Evolutionary conservation across 148 eudicot genomes (phyloP), one percentile per base, ranked within the genome.

Genomic region (Polygonum aviculare): DNA sequence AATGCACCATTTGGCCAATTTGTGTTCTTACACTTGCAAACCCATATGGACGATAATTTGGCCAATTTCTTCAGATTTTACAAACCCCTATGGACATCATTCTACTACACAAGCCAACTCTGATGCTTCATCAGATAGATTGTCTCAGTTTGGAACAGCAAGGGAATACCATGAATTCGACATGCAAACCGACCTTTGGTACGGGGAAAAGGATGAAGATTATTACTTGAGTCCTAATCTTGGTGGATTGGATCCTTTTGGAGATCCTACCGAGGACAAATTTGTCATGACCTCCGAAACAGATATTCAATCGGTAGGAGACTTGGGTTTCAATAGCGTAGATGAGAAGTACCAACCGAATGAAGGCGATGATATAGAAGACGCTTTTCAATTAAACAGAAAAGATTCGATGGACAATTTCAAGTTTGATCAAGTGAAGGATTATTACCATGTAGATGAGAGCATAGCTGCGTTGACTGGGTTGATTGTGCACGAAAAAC

Each of bases 81-180:
- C 85, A 40, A 95, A 95, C 81, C 99, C 99, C 8, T 95, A 93
- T 77, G 99, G 94, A 47, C 79, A 69, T 71, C 83, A 75, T 38
- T 84, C 90, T 38, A 81, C 85, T 3, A 76, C 83, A 39, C 79
- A 85, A 77, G 84, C 82, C 14, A 83, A 83, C 81, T 95, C 99
- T 14, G 88, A 83, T 54, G 76, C 93, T 75, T 95, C 99, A 16
- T 92, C 97, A n/a, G 99, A 95, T 67, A 84, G 94, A 80, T 70
- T 95, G 85, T 92, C 99, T 76, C 94, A 95, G 79, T 95, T 95
- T 76, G 99, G 97, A 18, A 95, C 99, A 5, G 99, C 99, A 31
- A 83, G 98, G 78, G 98, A 93, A 63, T 95, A 95, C 86, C 91
- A 84, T 54, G 99, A 93, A 31, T 91, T 93, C 74, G 98, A 95